Evolutionary conservation across 768 basidiomycete species (phyloP).

Genomic region (Hypsizygus marmoreus): DNA sequence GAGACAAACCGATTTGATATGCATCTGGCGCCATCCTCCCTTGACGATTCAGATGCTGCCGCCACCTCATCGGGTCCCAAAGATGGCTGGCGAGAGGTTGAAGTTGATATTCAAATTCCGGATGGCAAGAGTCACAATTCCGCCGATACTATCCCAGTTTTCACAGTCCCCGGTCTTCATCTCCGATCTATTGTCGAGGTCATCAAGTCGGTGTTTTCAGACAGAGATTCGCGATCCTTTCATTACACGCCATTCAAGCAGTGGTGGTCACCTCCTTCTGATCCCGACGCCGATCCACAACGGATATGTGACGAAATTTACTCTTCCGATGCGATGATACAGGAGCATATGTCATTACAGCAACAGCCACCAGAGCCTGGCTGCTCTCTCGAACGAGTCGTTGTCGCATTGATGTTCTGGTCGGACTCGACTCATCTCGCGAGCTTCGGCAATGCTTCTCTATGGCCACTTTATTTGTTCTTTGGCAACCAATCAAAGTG

Average conservation of each 20-base stretch:
- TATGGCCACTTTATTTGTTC: conserved; percentile 46
- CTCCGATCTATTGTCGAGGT: conserved; percentile 25
- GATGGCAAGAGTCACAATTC: conserved; percentile 16
- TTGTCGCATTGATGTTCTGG: conserved; percentile 30
- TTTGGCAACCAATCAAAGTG: conserved; percentile 47
- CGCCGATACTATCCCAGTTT: conserved; percentile 10
- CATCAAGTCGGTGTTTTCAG: conserved; percentile 21
- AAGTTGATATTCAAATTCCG: conserved; percentile 18
- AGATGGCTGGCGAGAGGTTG: conserved; percentile 13
- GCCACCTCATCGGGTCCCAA: not conserved
- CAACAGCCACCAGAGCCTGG: conserved; percentile 16
- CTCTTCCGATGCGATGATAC: conserved; percentile 17
- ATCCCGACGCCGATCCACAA: conserved; percentile 3
- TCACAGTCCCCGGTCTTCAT: conserved; percentile 27
- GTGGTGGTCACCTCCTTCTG: conserved; percentile 13
- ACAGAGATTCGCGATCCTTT: conserved; percentile 8
- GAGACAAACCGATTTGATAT: conserved; percentile 6
- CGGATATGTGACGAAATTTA: conserved; percentile 24
- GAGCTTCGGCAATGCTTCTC: conserved; percentile 33
- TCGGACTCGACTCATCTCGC: conserved; percentile 37
- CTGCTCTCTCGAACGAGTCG: conserved; percentile 19
- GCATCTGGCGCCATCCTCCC: not conserved
- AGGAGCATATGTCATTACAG: conserved; percentile 20
- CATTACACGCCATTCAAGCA: conserved; percentile 18
- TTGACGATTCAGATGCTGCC: not conserved